Percentiles rank a stretch among this genome's conserved stretches.
Conservation (phyloP, 2,329 filamentous ascomycete genomes). For the Colletotrichum trifolii region DNA sequence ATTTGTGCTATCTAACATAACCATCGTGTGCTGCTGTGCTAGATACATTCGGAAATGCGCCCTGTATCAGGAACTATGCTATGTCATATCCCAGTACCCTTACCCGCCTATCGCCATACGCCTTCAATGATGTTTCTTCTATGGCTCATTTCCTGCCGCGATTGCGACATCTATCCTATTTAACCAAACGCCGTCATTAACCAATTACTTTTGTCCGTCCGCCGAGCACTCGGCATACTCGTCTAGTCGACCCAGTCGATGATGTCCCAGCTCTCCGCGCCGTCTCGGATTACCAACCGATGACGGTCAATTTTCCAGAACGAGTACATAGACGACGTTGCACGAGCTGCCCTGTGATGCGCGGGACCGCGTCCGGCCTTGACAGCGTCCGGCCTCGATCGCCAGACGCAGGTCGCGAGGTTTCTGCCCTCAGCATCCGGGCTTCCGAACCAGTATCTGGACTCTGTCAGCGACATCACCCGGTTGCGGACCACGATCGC, state of each 20-base stretch:
- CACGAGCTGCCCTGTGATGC: slow-evolving; percentile 73
- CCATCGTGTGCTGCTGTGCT: too few relatives aligned
- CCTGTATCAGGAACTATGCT: neutral
- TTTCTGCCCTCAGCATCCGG: slow-evolving; percentile 78
- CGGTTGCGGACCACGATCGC: slow-evolving; percentile 2
- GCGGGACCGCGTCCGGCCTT: slow-evolving; percentile 70
- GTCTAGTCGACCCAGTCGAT: slow-evolving; percentile 62
- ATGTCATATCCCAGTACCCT: neutral
- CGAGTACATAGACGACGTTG: slow-evolving; percentile 69
- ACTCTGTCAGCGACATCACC: slow-evolving; percentile 34
- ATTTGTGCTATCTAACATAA: too few relatives aligned
- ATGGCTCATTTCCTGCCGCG: slow-evolving; percentile 20
- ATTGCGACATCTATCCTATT: slow-evolving; percentile 29
- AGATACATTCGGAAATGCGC: slow-evolving; percentile 1
- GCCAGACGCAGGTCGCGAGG: slow-evolving; percentile 82
- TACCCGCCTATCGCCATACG: slow-evolving; percentile 2
- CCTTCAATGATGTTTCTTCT: slow-evolving; percentile 9
- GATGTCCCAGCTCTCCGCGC: slow-evolving; percentile 72
- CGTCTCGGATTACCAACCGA: slow-evolving; percentile 75
- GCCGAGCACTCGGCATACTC: neutral
- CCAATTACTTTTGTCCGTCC: slow-evolving; percentile 6
- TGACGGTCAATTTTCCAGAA: slow-evolving; percentile 79
- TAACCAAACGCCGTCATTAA: slow-evolving; percentile 25
- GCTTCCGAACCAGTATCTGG: slow-evolving; percentile 86
- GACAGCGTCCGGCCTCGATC: slow-evolving; percentile 68